Evolutionary conservation across 2,329 filamentous ascomycete genomes (phyloP).

Genomic region (Colletotrichum sp.): DNA sequence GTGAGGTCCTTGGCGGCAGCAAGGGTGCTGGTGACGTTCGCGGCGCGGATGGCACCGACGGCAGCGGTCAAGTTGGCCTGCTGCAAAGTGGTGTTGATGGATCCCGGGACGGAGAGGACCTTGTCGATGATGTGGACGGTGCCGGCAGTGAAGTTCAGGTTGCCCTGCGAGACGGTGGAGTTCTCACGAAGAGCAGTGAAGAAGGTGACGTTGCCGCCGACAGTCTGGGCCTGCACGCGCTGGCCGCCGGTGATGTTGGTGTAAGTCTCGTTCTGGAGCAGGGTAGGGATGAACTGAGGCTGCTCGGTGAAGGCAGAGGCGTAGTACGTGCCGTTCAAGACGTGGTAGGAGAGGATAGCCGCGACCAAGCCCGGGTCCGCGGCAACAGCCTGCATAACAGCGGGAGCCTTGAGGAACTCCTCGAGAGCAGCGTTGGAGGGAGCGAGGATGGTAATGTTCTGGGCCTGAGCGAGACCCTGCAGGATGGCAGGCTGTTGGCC

Average conservation of each 20-base stretch:
- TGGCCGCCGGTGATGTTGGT: constrained; percentile 66
- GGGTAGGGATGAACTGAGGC: constrained; percentile 39
- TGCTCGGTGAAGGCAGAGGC: constrained; percentile 28
- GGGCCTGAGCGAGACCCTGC: neutral
- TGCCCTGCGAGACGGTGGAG: constrained; percentile 52
- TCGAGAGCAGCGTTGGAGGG: constrained; percentile 56
- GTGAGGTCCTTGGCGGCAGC: constrained; percentile 55
- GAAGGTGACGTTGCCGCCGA: constrained; percentile 50
- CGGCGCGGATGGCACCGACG: constrained; percentile 48
- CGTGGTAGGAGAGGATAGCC: constrained; percentile 61
- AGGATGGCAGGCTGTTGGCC: constrained; percentile 20
- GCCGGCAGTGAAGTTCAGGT: constrained; percentile 59
- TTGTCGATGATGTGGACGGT: constrained; percentile 58
- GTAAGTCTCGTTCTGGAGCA: constrained; percentile 55
- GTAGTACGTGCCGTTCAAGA: constrained; percentile 54
- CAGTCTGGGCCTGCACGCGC: constrained; percentile 50
- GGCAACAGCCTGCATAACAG: constrained; percentile 18
- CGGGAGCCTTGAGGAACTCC: constrained; percentile 35
- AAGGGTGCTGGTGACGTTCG: constrained; percentile 46
- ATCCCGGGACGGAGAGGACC: constrained; percentile 50
- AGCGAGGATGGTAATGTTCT: constrained; percentile 62
- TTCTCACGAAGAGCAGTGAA: constrained; percentile 56
- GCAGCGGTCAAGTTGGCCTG: constrained; percentile 49
- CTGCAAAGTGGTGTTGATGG: constrained; percentile 43
- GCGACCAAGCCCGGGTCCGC: constrained; percentile 23